These are phyloP conservation scores for Aspergillus sp. DNA, from an alignment of 2,329 filamentous ascomycete genomes.

Conservation along the genomic window DNA sequence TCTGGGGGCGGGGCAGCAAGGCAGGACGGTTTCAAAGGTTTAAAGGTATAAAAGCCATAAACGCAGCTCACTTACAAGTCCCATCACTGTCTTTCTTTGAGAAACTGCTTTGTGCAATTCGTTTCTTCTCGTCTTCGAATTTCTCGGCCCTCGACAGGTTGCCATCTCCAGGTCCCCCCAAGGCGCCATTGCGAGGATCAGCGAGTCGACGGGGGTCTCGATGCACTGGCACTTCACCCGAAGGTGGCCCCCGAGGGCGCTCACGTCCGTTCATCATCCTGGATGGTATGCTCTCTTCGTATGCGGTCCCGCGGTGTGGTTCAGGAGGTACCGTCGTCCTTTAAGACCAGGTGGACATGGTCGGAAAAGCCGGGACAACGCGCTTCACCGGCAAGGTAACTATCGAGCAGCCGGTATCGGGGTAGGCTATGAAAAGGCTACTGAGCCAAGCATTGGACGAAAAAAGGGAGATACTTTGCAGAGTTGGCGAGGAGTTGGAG, in stretches of 20 bases:
- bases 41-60: conserved; percentile 5
- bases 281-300: conserved; percentile 6
- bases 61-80: conserved; percentile 56
- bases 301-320: conserved; percentile 14
- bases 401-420: background rate
- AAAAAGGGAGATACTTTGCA: background rate
- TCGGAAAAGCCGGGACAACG: conserved; percentile 15
- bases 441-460: too few species aligned
- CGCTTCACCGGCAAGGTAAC: conserved; percentile 1
- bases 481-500: too few species aligned
- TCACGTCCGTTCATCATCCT: conserved; percentile 32
- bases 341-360: conserved; percentile 26
- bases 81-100: conserved; percentile 80
- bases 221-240: conserved; percentile 20
- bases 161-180: conserved; percentile 18
- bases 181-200: conserved; percentile 27
- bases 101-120: conserved; percentile 94
- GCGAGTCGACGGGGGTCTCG: conserved; percentile 25
- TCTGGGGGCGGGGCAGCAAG: conserved; percentile 4
- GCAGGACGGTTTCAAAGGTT: conserved; percentile 3
- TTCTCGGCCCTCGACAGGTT: conserved; percentile 57
- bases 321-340: conserved; percentile 10
- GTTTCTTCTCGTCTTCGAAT: conserved; percentile 93
- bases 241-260: conserved; percentile 26
- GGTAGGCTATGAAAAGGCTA: too few species aligned